Base-by-base conservation (phyloP, 371 early-diverging fungal species). In the Batkoa obscura region DNA sequence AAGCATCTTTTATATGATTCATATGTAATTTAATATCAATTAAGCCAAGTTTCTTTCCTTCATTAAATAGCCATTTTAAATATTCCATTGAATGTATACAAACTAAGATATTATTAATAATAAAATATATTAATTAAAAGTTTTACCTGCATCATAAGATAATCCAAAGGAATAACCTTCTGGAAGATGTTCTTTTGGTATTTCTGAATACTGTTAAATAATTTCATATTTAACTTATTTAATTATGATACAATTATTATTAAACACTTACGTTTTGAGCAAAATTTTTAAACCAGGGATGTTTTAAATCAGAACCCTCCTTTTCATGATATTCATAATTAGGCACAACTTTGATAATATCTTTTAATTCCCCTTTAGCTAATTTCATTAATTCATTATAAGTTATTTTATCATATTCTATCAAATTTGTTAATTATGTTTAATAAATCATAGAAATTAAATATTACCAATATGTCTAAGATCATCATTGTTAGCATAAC, bases 31-130 rank as follows among this genome's bases (percentile, higher is more conserved):
- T n/a, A n/a, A n/a, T n/a, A n/a, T n/a, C n/a, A n/a, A n/a, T n/a
- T n/a, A n/a, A n/a, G n/a, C n/a, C n/a, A n/a, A n/a, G n/a, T n/a
- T n/a, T n/a, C n/a, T n/a, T n/a, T n/a, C n/a, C 78, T 52, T 73
- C 65, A 33, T 60, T 58, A 6, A 64, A 54, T 13, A 87, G 68
- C 79, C 80, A 87, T 31, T 59, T 43, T 12, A 87, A 56, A 62
- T 87, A 87, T 41, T 74, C 68, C 0, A 72, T 74, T 35, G 48
- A 17, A 48, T 38, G 38, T 3, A 55, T 55, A 41, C 33, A n/a
- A n/a, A 49, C 31, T 43, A 15, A 10, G 8, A 15, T 12, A 4
- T 48, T 32, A n/a, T 42, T 38, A 42, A 32, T 3, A 2, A 41
- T 41, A 42, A 46, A 6, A 41, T 5, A 31, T 13, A 56, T 56